Conservation (phyloP, 495 filamentous ascomycete species). For the Hypoxylon cercidicola region DNA sequence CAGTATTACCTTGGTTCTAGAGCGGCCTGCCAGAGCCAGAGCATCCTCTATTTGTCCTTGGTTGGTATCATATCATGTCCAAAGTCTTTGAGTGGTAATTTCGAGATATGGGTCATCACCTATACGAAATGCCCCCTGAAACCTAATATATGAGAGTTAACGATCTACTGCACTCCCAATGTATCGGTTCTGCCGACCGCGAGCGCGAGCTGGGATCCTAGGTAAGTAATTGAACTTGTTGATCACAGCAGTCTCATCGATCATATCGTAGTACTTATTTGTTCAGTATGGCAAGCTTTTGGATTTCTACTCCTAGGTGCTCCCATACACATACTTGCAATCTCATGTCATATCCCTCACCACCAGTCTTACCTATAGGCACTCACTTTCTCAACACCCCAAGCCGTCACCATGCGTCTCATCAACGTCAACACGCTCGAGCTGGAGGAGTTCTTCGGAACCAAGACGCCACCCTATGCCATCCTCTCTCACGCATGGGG, state of each 20-base stretch:
- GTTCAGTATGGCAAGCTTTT: no score
- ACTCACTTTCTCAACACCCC: neutral
- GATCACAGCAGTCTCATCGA: constrained; percentile 1
- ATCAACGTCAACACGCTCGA: constrained; percentile 54
- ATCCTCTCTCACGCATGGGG: constrained; percentile 61
- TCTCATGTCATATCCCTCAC: neutral
- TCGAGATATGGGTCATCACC: no score
- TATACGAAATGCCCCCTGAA: no score
- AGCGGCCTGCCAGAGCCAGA: no score
- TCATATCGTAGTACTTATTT: no score
- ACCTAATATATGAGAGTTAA: neutral
- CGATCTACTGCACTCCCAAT: neutral
- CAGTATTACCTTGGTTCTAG: no score
- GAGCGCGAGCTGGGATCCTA: neutral
- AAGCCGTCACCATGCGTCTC: constrained; percentile 50
- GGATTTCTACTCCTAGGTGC: no score
- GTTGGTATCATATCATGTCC: no score
- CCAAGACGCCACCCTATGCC: constrained; percentile 48
- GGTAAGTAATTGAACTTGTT: constrained; percentile 14
- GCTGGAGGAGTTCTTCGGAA: constrained; percentile 49
- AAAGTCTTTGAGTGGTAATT: no score
- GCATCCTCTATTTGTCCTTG: no score
- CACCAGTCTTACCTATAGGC: neutral
- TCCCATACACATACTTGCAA: no score
- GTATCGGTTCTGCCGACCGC: neutral